Base-by-base conservation (phyloP, 495 filamentous ascomycete genomes). In the Aspergillus nidulans region DNA sequence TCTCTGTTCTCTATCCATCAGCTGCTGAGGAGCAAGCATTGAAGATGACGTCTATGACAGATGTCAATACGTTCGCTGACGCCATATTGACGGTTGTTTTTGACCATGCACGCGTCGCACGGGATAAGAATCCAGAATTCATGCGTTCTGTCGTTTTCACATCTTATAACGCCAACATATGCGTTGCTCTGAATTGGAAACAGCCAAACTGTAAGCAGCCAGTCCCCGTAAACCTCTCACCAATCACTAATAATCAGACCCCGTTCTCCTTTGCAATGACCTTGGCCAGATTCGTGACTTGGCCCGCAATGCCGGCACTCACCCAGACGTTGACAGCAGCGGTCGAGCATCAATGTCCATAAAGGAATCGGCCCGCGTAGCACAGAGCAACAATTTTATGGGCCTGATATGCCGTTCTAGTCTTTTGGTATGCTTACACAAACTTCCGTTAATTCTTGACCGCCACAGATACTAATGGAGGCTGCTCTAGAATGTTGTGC, bases 311-410 rank as follows among this genome's bases (percentile, higher is more conserved):
- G 60, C 60, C 23, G 59, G 69, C 58, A 65, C 70, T 12, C 47
- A 70, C 13, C 63, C 71, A 49, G 65, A 76, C 63, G 66, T 86
- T 30, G 65, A 77, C 51, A 89, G 78, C 57, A 88, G 84, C 61
- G 88, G 88, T 6, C 78, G 81, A 48, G 80, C 81, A 55, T 85
- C 85, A 2, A 86, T 86, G 59, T 95, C 90, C 3, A 87, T 97
- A 53, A 97, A 97, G 72, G 92, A 97, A 65, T 90, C 89, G 19
- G 95, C 96, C 16, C 80, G 91, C 55, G 91, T 94, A 66, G 92
- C 95, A 32, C 88, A 92, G 67, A 89, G 84, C 59, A 98, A 97
- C 70, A 98, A 98, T 64, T 90, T 98, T 55, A 97, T 98, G 94
- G 94, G 94, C 16, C 66, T 98, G 66, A 88, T 97, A 53, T 96